These are phyloP conservation scores for Akanthomyces uredinophilus DNA, from an alignment of 2,329 filamentous ascomycete species.

Conservation along the genomic window DNA sequence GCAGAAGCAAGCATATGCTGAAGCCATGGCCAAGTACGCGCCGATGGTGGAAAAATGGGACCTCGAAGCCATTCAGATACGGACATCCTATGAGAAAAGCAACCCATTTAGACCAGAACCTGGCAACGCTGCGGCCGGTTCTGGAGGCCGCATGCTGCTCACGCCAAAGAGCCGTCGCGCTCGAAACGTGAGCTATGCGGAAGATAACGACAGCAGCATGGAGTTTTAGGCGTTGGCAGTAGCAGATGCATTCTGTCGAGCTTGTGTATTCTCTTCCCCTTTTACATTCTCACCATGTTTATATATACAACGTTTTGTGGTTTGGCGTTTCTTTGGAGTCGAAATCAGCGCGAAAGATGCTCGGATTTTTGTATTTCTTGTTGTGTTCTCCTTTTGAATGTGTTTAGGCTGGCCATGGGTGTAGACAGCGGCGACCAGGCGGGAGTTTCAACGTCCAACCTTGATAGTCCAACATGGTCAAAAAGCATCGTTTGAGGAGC, in stretches of 20 bases:
- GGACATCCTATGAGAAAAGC: constrained; percentile 46
- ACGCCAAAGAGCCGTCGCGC: constrained; percentile 29
- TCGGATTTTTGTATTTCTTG: background rate
- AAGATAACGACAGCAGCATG: constrained; percentile 27
- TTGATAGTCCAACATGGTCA: background rate
- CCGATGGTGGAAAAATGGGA: constrained; percentile 68
- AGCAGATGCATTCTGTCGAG: background rate
- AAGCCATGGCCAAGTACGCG: constrained; percentile 54
- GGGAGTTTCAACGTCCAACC: background rate
- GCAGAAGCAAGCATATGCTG: constrained; percentile 62
- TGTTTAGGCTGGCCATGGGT: background rate
- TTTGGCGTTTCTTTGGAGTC: constrained; percentile 13
- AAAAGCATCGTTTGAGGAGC: background rate
- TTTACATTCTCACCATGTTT: background rate
- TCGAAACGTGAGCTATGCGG: constrained; percentile 36
- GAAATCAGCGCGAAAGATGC: background rate
- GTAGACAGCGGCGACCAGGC: background rate
- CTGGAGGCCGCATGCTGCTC: background rate
- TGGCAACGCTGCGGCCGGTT: background rate
- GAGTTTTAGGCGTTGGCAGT: constrained; percentile 16
- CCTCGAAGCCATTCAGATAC: constrained; percentile 51
- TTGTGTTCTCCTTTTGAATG: background rate
- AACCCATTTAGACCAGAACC: constrained; percentile 40
- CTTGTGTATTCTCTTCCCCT: background rate
- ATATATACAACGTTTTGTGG: background rate